Percentiles rank a stretch among this genome's conserved stretches.
phyloP scores from a whole-genome alignment of 768 basidiomycete genomes.

The Boletales sp. region DNA sequence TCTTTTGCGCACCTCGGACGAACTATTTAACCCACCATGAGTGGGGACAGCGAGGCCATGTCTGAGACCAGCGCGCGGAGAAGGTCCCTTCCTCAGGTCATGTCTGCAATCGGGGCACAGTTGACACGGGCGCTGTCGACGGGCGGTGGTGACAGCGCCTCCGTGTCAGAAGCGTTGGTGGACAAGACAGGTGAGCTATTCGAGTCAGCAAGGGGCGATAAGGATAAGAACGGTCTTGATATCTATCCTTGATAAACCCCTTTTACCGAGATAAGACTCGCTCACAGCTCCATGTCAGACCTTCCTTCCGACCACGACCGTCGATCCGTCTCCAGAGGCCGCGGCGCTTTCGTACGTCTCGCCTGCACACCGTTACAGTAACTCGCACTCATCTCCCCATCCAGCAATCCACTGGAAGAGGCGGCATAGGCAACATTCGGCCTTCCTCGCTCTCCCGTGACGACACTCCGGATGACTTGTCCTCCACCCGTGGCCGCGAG shows the following conservation, averaged over 20 bases:
- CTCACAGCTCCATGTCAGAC: conserved; percentile 21
- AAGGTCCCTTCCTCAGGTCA: conserved; percentile 12
- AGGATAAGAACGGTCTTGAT: neutral
- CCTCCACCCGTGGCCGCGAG: conserved; percentile 59
- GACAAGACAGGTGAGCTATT: conserved; percentile 15
- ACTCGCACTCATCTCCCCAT: neutral
- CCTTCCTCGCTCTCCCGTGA: conserved; percentile 45
- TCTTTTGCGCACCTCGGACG: no score
- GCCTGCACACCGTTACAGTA: neutral
- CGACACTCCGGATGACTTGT: conserved; percentile 50
- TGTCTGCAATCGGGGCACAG: conserved; percentile 17
- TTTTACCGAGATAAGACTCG: conserved; percentile 13
- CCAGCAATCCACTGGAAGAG: conserved; percentile 61
- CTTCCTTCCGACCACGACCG: conserved; percentile 18
- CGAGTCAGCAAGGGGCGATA: no score
- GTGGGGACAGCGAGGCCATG: conserved; percentile 6
- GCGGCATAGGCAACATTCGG: conserved; percentile 68
- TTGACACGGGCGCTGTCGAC: conserved; percentile 11
- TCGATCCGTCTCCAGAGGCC: conserved; percentile 56
- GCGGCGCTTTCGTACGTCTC: conserved; percentile 52
- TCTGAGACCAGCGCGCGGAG: conserved; percentile 1
- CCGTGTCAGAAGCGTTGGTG: conserved; percentile 10
- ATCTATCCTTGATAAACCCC: conserved; percentile 13
- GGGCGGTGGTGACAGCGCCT: conserved; percentile 2
- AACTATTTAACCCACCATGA: conserved; percentile 12